These are phyloP conservation scores for Cryptococcus deneoformans DNA, from an alignment of 1,284 basidiomycete genomes.

Conservation along the genomic window DNA sequence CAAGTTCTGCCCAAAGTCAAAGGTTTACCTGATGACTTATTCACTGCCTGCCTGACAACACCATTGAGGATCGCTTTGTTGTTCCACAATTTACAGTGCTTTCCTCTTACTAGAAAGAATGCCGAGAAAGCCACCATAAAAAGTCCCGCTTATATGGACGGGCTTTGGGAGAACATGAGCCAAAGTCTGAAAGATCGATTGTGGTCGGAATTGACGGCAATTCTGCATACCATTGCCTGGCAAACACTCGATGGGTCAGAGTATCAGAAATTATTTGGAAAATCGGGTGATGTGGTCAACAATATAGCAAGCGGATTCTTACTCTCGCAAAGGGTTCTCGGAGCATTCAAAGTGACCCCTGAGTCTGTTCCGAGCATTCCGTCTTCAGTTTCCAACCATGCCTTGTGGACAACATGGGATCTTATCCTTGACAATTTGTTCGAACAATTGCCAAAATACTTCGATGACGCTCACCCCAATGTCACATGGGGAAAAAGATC, in stretches of 20 bases:
- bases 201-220: slow-evolving; percentile 28
- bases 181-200: slow-evolving; percentile 23
- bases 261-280: slow-evolving; percentile 33
- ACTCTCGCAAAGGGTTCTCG: slow-evolving; percentile 32
- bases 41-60: slow-evolving; percentile 34
- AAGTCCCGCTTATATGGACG: slow-evolving; percentile 21
- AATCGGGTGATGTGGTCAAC: slow-evolving; percentile 26
- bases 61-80: slow-evolving; percentile 30
- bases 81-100: slow-evolving; percentile 34
- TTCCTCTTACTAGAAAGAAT: slow-evolving; percentile 25
- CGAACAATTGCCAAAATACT: slow-evolving; percentile 33
- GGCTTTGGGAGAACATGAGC: slow-evolving; percentile 26
- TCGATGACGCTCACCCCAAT: slow-evolving; percentile 15
- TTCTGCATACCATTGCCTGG: slow-evolving; percentile 40
- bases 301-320: slow-evolving; percentile 30
- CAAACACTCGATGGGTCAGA: slow-evolving; percentile 22
- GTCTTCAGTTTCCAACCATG: slow-evolving; percentile 19
- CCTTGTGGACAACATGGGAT: slow-evolving; percentile 38
- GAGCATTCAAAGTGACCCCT: slow-evolving; percentile 23
- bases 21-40: slow-evolving; percentile 37
- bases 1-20: slow-evolving; percentile 23
- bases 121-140: slow-evolving; percentile 11
- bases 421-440: slow-evolving; percentile 40
- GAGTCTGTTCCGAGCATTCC: slow-evolving; percentile 34
- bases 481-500: slow-evolving; percentile 25